Base-by-base conservation (phyloP, 495 filamentous ascomycete species). In the Aspergillus ostianus region DNA sequence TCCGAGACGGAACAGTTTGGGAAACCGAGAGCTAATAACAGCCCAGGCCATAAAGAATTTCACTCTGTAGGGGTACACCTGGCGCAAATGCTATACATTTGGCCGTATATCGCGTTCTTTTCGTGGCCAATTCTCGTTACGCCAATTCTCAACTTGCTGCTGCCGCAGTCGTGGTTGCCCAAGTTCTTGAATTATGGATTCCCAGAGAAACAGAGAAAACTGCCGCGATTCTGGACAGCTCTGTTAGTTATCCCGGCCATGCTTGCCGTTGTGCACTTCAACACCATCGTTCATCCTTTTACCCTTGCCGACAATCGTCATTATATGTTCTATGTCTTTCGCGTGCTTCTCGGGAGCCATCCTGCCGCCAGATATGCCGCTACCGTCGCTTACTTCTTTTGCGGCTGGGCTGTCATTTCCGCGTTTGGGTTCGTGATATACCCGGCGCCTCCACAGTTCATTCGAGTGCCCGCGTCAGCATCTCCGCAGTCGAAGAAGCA, bases 251-350 rank as follows among this genome's bases (percentile, higher is more conserved):
- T 86, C 1, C 71, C 68, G 4, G 44, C 78, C 6, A 84, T 88
- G 60, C 67, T 86, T 21, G 66, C 70, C 5, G 79, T 89, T 10
- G 83, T 95, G 23, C 82, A 86, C 61, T 87, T 79, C 80, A 98
- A 97, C 79, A 98, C 94, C 45, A 86, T 95, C 58, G 85, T 98
- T 55, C 94, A 98, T 70, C 94, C 94, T 0, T 98, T 97, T 65
- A 96, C 93, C 1, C 82, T 98, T 4, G 94, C 94, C 29, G 94
- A 98, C 70, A 98, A 98, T 74, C 81, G 94, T 3, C 95, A 98
- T 70, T 98, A 96, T 76, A 84, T 94, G 57, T 98, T 98, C 75
- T 98, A 98, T 73, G 79, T 94, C 58, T 98, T 98, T 77, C 88
- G 91, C 0, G 83, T 95, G 61, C 87, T 92, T 12, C 85, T 95